A percentile compares a stretch with the other conserved stretches of the same genome.
Conservation (phyloP, 805 yeast genomes). For the Tetrapisispora taiwanensis region DNA sequence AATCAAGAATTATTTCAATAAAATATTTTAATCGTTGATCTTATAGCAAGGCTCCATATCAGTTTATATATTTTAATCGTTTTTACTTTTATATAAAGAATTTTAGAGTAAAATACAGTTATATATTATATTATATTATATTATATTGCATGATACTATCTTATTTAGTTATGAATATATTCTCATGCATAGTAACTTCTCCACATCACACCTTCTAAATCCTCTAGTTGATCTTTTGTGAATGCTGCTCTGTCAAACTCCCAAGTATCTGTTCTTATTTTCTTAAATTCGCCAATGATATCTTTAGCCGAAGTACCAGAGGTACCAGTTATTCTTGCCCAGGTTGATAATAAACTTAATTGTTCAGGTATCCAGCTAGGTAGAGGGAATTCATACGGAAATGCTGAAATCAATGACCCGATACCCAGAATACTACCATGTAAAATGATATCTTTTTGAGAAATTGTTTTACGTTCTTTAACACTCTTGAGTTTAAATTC, state of each 20-base stretch:
- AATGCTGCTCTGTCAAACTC: constrained; percentile 73
- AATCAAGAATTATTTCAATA: no score
- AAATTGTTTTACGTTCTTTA: constrained; percentile 27
- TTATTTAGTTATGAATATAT: no score
- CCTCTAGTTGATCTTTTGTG: constrained; percentile 71
- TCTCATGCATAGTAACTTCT: constrained; percentile 86
- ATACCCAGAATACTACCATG: constrained; percentile 87
- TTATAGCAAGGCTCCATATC: no score
- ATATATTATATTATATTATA: no score
- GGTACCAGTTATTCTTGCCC: constrained; percentile 64
- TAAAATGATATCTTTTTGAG: constrained; percentile 35
- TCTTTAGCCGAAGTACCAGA: constrained; percentile 80
- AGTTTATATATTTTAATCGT: no score
- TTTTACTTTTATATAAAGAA: no score
- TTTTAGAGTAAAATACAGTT: no score
- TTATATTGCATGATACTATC: no score
- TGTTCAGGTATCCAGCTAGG: constrained; percentile 81
- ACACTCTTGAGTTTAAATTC: background rate
- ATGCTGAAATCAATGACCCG: constrained; percentile 81
- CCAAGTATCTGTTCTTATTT: constrained; percentile 93
- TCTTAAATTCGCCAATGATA: constrained; percentile 72
- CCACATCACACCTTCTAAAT: constrained; percentile 88
- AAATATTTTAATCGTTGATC: no score
- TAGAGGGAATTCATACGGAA: constrained; percentile 84
- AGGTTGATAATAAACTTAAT: constrained; percentile 57